Evolutionary conservation across 2,329 filamentous ascomycete species (phyloP), one percentile per base, ranked within the genome.

Genomic region (Penicillium carneum): DNA sequence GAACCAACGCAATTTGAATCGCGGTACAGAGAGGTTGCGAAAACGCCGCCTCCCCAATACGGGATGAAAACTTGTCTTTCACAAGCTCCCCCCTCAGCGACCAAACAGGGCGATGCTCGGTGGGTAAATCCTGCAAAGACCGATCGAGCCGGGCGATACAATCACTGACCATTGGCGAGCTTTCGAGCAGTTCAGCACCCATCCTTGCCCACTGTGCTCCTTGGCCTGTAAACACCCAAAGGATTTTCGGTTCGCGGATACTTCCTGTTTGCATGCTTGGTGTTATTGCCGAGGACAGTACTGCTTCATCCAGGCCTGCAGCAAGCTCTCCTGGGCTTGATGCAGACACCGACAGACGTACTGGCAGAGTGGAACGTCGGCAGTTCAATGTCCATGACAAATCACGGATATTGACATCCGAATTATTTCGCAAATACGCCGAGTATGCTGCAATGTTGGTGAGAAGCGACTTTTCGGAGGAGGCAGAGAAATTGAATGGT

Each of bases 131-230:
- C 47, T 65, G 61, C 5, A 73, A 57, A 11, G 69, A 57, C 3
- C 31, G 26, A n/a, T 69, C 66, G 6, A 72, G 60, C 1, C 59
- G 33, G 0, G 16, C n/a, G n/a, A 69, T 65, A 20, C 64, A 69
- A 18, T 61, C 51, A 10, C 26, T 31, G 2, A 60, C 62, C 9
- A 64, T 18, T 2, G 46, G 26, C 10, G 63, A 69, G 14, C 34
- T 57, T 1, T 31, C 34, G 1, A 71, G 38, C 10, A 74, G 39
- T 29, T 66, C 63, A 1, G 58, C 58, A 11, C 71, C 72, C 74
- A 76, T 76, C 7, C 43, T 33, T n/a, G 69, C 59, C 72, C 72
- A 75, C 36, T 76, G 74, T 0, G 72, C 69, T 12, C 73, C 74
- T 46, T 76, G 74, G 0, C 74, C 73, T 16, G 72, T 75, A 42